Evolutionary conservation across 2,329 filamentous ascomycete genomes (phyloP).

Genomic region (Penicillium sp.): DNA sequence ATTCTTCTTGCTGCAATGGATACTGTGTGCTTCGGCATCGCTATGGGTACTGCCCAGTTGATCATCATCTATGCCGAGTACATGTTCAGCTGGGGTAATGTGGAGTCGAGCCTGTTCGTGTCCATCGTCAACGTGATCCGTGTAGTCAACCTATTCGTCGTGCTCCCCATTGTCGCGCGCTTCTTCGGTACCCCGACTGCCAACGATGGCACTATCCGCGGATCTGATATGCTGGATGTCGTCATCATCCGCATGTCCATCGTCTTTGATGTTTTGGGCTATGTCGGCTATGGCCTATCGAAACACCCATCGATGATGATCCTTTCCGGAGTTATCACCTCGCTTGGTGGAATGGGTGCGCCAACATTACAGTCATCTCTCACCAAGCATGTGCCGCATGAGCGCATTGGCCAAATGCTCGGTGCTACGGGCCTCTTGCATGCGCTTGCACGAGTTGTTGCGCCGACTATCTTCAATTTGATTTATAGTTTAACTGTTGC

Average conservation of each 20-base stretch:
- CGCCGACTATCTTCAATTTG: slow-evolving; percentile 79
- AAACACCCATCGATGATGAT: slow-evolving; percentile 65
- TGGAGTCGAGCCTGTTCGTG: slow-evolving; percentile 77
- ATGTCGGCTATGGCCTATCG: slow-evolving; percentile 69
- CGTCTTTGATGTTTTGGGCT: slow-evolving; percentile 72
- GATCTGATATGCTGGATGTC: slow-evolving; percentile 76
- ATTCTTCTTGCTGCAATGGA: slow-evolving; percentile 76
- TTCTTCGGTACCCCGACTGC: slow-evolving; percentile 57
- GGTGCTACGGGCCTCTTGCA: slow-evolving; percentile 86
- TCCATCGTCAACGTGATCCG: slow-evolving; percentile 75
- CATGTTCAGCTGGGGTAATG: slow-evolving; percentile 77
- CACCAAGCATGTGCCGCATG: slow-evolving; percentile 85
- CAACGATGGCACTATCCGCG: slow-evolving; percentile 54
- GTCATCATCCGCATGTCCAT: slow-evolving; percentile 72
- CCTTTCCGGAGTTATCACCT: slow-evolving; percentile 67
- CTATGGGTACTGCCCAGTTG: slow-evolving; percentile 78
- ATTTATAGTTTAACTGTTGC: slow-evolving; percentile 81
- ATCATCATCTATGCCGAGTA: slow-evolving; percentile 79
- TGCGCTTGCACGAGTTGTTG: slow-evolving; percentile 72
- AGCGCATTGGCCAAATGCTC: slow-evolving; percentile 80
- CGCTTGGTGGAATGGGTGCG: slow-evolving; percentile 78
- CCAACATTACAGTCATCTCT: slow-evolving; percentile 80
- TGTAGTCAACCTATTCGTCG: slow-evolving; percentile 69
- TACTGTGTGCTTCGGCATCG: slow-evolving; percentile 74
- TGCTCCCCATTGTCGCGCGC: slow-evolving; percentile 76